Conservation (phyloP, 192 early-diverging fungal genomes). For the Pecoramyces ruminantium region DNA sequence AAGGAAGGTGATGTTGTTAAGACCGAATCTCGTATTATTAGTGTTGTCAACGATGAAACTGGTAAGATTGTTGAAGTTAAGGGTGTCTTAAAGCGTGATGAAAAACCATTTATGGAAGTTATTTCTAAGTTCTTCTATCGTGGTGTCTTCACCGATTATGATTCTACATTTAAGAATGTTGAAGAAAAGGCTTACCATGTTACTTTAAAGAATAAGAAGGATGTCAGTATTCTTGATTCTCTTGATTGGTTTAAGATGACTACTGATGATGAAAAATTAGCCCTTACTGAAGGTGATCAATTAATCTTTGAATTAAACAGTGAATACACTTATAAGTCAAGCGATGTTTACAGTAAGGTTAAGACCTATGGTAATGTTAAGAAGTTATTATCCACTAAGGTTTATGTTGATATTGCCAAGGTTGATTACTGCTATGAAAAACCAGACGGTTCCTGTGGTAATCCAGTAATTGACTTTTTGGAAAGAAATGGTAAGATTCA, state of each 20-base stretch:
- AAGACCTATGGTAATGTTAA: conserved; percentile 54
- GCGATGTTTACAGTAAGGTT: conserved; percentile 47
- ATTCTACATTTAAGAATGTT: conserved; percentile 70
- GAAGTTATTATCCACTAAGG: conserved; percentile 65
- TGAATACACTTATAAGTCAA: conserved; percentile 34
- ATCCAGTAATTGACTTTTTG: conserved; percentile 78
- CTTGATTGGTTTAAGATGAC: conserved; percentile 78
- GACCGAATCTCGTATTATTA: conserved; percentile 66
- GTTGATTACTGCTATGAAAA: conserved; percentile 49
- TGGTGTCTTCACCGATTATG: conserved; percentile 71
- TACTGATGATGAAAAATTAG: conserved; percentile 26
- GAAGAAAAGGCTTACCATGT: conserved; percentile 67
- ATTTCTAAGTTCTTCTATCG: conserved; percentile 84
- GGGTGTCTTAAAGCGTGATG: conserved; percentile 35
- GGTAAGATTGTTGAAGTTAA: conserved; percentile 86
- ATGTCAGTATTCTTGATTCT: conserved; percentile 74
- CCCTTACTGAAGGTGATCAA: conserved; percentile 34
- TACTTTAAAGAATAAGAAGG: conserved; percentile 52
- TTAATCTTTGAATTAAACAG: conserved; percentile 68
- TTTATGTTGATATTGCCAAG: conserved; percentile 62
- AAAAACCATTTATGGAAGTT: conserved; percentile 62
- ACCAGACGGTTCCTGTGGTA: conserved; percentile 48
- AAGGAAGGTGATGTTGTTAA: conserved; percentile 66
- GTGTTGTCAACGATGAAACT: conserved; percentile 71
- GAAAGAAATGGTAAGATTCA: conserved; percentile 69